Evolutionary conservation across 192 early-diverging fungal species (phyloP).

Genomic region (Backusella psychrophila): DNA sequence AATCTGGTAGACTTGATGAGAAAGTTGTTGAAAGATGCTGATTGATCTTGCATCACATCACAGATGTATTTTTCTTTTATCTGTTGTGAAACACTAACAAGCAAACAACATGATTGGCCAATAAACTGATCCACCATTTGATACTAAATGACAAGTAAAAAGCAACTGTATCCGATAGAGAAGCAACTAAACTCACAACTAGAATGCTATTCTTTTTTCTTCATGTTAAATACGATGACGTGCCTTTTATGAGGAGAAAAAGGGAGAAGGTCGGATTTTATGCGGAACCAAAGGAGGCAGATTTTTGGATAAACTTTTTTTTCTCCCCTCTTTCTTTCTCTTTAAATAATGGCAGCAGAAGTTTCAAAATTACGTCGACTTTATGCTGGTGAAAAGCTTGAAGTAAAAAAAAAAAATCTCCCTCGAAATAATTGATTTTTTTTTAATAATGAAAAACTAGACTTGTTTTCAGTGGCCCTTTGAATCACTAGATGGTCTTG

Average conservation of each 20-base stretch:
- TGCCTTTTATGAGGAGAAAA: background rate
- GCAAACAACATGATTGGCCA: too few species aligned
- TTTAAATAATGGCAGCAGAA: background rate
- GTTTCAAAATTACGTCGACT: constrained; percentile 19
- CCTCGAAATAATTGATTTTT: too few species aligned
- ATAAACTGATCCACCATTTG: too few species aligned
- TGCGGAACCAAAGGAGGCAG: background rate
- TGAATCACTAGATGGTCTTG: constrained; percentile 58
- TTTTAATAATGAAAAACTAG: constrained; percentile 16
- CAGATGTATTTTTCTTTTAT: too few species aligned
- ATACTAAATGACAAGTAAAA: too few species aligned
- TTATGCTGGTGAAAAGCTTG: constrained; percentile 26
- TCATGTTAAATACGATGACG: background rate
- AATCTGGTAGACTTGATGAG: too few species aligned
- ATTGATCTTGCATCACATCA: too few species aligned
- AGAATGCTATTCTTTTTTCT: background rate
- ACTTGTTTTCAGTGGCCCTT: constrained; percentile 47
- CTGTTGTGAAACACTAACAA: too few species aligned
- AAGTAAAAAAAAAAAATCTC: constrained; percentile 12
- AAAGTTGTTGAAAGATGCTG: too few species aligned
- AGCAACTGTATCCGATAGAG: too few species aligned
- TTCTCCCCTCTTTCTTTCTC: background rate
- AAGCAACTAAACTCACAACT: too few species aligned
- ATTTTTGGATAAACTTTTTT: background rate
- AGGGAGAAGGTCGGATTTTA: background rate